Evolutionary conservation across 345 rosid species (phyloP), one percentile per base, ranked within the genome.

Genomic region (Lumnitzera racemosa): DNA sequence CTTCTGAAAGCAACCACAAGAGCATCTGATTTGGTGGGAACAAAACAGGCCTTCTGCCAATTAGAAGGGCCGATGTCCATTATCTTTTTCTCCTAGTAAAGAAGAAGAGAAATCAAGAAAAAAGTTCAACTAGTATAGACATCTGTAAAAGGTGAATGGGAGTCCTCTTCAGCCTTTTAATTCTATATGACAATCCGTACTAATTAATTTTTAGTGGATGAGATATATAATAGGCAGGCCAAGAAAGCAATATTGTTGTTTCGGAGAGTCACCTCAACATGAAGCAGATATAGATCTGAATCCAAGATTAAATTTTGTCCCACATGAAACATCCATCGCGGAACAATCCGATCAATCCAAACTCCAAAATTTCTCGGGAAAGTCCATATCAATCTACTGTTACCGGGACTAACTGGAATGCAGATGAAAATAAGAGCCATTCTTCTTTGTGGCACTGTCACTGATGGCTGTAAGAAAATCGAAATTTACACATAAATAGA

Each of bases 241-340:
- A 36, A 27, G 5, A 27, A 27, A 27, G 31, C 3, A 27, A 2
- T 36, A 16, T 24, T 11, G 16, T 52, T 52, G 20, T 52, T 24
- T 15, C 7, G 9, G 55, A 9, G 24, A 52, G 5, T 20, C 31
- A 91, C 98, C 95, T 89, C 89, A 24, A 83, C 73, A 64, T 84
- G 96, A 76, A 89, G 98, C 56, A 91, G 87, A 70, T 83, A 86
- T 59, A 91, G 70, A 76, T 88, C 95, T 31, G 95, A 86, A 85
- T 91, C 98, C 47, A 91, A 81, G 68, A 91, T 75, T 51, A 83
- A 79, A 74, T 88, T 91, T 54, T 80, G 84, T 53, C 86, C 82
- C 58, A 86, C 65, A 51, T 91, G 98, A 73, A 88, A 91, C 56
- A 88, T 53, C 96, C 98, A 91, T 58, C 96, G 71, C 10, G 98